Percentiles rank a stretch among this genome's conserved stretches.
Conservation (phyloP, 257 asterid species). For the Salvia miltiorrhiza region DNA sequence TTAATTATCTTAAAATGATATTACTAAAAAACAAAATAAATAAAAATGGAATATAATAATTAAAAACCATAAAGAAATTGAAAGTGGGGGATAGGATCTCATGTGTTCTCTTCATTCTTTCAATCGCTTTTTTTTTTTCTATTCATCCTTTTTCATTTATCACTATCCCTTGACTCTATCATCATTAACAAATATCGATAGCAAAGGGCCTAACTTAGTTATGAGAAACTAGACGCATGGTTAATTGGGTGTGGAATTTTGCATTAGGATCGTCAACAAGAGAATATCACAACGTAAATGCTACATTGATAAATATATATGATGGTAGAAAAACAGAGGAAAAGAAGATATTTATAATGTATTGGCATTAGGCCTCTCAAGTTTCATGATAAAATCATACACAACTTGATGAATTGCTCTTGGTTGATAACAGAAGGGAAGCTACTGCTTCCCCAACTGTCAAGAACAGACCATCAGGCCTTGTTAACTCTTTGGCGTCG, state of each 20-base stretch:
- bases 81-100: too few species aligned
- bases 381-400: constrained; percentile 8
- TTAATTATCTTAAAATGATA: too few species aligned
- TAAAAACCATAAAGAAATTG: too few species aligned
- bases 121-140: too few species aligned
- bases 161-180: too few species aligned
- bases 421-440: constrained; percentile 46
- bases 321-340: background rate
- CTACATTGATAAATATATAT: background rate
- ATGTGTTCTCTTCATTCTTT: too few species aligned
- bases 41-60: too few species aligned
- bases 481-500: constrained; percentile 42
- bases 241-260: background rate
- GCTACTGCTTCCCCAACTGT: constrained; percentile 81
- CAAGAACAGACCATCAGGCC: constrained; percentile 66
- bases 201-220: background rate
- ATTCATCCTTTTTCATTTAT: too few species aligned
- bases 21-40: too few species aligned
- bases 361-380: constrained; percentile 4
- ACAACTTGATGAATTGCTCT: constrained; percentile 37
- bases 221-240: background rate
- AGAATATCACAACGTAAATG: background rate
- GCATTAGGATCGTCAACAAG: background rate
- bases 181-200: background rate
- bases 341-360: background rate